Evolutionary conservation across 2,329 filamentous ascomycete genomes (phyloP).

Genomic region (Pseudocercospora pini-densiflorae): DNA sequence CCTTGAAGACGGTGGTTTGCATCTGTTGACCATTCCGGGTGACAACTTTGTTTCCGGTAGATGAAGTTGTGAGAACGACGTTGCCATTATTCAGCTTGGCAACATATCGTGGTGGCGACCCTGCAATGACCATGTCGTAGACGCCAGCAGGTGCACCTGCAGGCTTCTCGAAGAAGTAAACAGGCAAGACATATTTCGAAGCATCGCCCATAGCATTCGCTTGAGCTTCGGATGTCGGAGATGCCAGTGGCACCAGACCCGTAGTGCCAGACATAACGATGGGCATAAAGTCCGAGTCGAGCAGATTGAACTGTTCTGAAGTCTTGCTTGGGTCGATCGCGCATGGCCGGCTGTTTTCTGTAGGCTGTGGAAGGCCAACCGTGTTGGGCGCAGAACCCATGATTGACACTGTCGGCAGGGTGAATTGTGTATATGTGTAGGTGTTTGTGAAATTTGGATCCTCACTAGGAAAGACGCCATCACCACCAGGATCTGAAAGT

Average conservation of each 20-base stretch:
- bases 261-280: not conserved
- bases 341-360: not conserved
- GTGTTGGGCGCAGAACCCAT: slow-evolving; percentile 13
- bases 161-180: slow-evolving; percentile 14
- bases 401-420: not conserved
- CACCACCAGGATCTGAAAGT: not conserved
- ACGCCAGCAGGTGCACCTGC: not conserved
- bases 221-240: slow-evolving; percentile 15
- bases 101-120: slow-evolving; percentile 9
- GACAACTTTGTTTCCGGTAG: slow-evolving; percentile 1
- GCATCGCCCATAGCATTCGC: slow-evolving; percentile 17
- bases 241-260: slow-evolving; percentile 3
- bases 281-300: slow-evolving; percentile 9
- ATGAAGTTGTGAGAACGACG: slow-evolving; percentile 7
- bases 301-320: slow-evolving; percentile 9
- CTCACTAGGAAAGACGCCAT: slow-evolving; percentile 3
- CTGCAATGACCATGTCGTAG: slow-evolving; percentile 17
- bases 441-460: not conserved
- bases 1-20: slow-evolving; percentile 12
- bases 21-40: slow-evolving; percentile 6
- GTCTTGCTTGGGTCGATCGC: slow-evolving; percentile 1
- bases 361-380: not conserved
- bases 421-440: slow-evolving; percentile 9
- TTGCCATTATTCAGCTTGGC: slow-evolving; percentile 12
- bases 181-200: not conserved